Conservation (phyloP, 768 basidiomycete species). For the Hypholoma fasciculare region DNA sequence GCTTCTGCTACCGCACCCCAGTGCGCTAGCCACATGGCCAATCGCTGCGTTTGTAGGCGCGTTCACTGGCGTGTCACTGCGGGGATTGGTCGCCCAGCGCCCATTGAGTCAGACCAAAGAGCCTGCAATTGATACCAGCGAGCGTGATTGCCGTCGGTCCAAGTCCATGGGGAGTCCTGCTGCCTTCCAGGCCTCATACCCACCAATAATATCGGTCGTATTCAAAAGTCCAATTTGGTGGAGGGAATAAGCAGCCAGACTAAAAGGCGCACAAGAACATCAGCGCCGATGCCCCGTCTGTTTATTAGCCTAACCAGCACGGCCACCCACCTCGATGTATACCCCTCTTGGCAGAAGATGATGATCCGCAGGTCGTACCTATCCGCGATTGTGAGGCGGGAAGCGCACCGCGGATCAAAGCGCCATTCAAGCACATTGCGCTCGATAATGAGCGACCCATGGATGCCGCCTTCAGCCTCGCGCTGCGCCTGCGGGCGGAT, state of each 20-base stretch:
- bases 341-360: conserved; percentile 74
- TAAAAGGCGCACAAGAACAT: conserved; percentile 18
- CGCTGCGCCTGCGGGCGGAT: conserved; percentile 70
- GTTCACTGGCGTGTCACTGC: not conserved
- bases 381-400: conserved; percentile 65
- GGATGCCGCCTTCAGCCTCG: conserved; percentile 54
- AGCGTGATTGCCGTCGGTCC: conserved; percentile 19
- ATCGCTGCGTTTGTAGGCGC: not conserved
- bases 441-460: conserved; percentile 72
- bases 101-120: conserved; percentile 20
- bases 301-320: not conserved
- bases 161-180: conserved; percentile 58
- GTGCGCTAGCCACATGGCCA: conserved; percentile 1
- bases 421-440: conserved; percentile 80
- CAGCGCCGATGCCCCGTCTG: not conserved
- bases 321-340: conserved; percentile 48
- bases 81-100: conserved; percentile 1
- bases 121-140: conserved; percentile 25
- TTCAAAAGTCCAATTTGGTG: conserved; percentile 71
- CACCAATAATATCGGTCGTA: conserved; percentile 78
- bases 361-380: conserved; percentile 76
- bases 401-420: conserved; percentile 67
- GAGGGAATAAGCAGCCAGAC: conserved; percentile 68
- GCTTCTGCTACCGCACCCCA: not conserved
- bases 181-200: conserved; percentile 70